phyloP scores from a whole-genome alignment of 306 rosid genomes.

The Abrus pulchellus region DNA sequence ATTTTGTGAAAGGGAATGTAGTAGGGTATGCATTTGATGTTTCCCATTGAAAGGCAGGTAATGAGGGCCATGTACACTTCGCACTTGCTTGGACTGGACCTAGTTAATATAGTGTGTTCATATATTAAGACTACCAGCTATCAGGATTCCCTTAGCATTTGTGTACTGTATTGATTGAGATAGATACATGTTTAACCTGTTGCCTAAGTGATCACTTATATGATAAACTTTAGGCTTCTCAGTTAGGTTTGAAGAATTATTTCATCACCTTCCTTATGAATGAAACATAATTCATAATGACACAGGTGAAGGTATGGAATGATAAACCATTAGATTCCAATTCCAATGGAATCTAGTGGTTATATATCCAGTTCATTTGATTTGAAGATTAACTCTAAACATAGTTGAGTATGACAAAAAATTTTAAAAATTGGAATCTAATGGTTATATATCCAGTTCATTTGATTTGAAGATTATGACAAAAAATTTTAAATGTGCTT shows the following conservation, averaged over 20 bases:
- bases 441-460: slow-evolving; percentile 2
- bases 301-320: slow-evolving; percentile 12
- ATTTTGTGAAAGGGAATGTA: slow-evolving; percentile 4
- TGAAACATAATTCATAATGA: slow-evolving; percentile 19
- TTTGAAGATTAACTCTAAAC: not conserved
- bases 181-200: not conserved
- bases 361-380: slow-evolving; percentile 10
- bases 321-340: too few relatives aligned
- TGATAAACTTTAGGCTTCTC: slow-evolving; percentile 18
- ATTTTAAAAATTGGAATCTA: too few relatives aligned
- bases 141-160: not conserved
- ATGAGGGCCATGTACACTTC: not conserved
- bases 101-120: not conserved
- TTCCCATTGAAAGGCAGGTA: not conserved
- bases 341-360: not conserved
- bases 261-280: not conserved
- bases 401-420: not conserved
- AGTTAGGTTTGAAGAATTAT: not conserved
- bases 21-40: slow-evolving; percentile 10
- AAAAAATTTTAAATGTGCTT: not conserved
- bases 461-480: not conserved
- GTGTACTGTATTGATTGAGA: slow-evolving; percentile 21
- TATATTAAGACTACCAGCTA: not conserved
- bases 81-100: slow-evolving; percentile 18
- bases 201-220: not conserved